Conservation (phyloP, 192 early-diverging fungal genomes). For the Coemansia sp. region DNA sequence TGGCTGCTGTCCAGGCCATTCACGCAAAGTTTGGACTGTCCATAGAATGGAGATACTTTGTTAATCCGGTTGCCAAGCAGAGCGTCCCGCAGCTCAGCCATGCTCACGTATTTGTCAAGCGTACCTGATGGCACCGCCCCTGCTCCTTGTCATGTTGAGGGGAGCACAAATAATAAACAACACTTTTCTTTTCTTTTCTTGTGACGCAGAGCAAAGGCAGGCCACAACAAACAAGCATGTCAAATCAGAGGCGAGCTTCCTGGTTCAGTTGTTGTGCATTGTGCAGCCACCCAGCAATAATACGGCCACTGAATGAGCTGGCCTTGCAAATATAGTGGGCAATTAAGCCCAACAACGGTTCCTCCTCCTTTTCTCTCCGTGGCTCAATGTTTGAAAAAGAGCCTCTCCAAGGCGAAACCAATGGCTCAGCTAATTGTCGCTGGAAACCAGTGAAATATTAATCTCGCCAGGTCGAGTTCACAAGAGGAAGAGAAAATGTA, state of each 20-base stretch:
- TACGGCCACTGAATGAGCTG: no score
- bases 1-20: slow-evolving; percentile 19
- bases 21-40: slow-evolving; percentile 5
- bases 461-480: background rate
- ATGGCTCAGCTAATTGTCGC: background rate
- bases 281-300: no score
- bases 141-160: background rate
- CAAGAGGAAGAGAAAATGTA: background rate
- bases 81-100: slow-evolving; percentile 51
- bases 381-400: no score
- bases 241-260: no score
- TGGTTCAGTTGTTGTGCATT: no score
- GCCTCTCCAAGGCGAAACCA: background rate
- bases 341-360: no score
- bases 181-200: background rate
- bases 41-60: slow-evolving; percentile 41
- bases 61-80: slow-evolving; percentile 40
- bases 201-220: background rate
- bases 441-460: background rate
- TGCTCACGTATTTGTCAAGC: slow-evolving; percentile 46
- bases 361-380: no score
- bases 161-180: background rate
- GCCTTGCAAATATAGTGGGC: no score
- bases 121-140: background rate
- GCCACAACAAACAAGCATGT: background rate